Conservation (phyloP, 306 rosid species). For the Canavalia gladiata region DNA sequence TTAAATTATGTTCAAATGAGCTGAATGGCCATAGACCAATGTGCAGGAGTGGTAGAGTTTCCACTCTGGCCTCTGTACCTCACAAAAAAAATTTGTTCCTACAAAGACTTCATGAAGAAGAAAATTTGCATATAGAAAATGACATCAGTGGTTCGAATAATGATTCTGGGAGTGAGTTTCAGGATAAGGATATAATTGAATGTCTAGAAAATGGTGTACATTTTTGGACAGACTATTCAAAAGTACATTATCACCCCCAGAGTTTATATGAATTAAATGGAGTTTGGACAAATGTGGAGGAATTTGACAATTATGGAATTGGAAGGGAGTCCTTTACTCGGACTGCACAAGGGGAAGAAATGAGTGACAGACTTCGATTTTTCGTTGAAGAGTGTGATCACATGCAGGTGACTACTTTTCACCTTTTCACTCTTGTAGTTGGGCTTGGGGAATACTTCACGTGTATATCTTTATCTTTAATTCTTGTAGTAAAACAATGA, state of each 20-base stretch:
- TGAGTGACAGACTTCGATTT: slow-evolving; percentile 83
- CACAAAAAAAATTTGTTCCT: slow-evolving; percentile 75
- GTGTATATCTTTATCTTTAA: slow-evolving; percentile 16
- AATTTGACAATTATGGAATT: slow-evolving; percentile 82
- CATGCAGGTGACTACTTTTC: slow-evolving; percentile 68
- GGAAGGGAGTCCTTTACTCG: slow-evolving; percentile 79
- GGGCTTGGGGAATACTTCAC: slow-evolving; percentile 14
- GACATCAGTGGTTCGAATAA: slow-evolving; percentile 43
- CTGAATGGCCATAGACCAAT: slow-evolving; percentile 43
- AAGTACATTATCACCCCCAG: slow-evolving; percentile 88
- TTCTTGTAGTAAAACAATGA: slow-evolving; percentile 32
- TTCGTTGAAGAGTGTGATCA: slow-evolving; percentile 94
- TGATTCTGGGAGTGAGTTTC: slow-evolving; percentile 54
- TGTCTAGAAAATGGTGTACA: slow-evolving; percentile 72
- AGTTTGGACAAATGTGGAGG: slow-evolving; percentile 64
- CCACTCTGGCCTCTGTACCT: slow-evolving; percentile 69
- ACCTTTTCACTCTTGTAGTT: slow-evolving; percentile 12
- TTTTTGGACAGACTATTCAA: slow-evolving; percentile 94
- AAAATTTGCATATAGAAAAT: slow-evolving; percentile 48
- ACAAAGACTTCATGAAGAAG: slow-evolving; percentile 76
- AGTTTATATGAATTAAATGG: slow-evolving; percentile 84
- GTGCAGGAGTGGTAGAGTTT: slow-evolving; percentile 84
- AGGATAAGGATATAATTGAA: slow-evolving; percentile 70
- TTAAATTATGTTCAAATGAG: slow-evolving; percentile 40
- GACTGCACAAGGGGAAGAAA: slow-evolving; percentile 78